phyloP scores from a whole-genome alignment of 495 filamentous ascomycete species.

The Podospora sp. region DNA sequence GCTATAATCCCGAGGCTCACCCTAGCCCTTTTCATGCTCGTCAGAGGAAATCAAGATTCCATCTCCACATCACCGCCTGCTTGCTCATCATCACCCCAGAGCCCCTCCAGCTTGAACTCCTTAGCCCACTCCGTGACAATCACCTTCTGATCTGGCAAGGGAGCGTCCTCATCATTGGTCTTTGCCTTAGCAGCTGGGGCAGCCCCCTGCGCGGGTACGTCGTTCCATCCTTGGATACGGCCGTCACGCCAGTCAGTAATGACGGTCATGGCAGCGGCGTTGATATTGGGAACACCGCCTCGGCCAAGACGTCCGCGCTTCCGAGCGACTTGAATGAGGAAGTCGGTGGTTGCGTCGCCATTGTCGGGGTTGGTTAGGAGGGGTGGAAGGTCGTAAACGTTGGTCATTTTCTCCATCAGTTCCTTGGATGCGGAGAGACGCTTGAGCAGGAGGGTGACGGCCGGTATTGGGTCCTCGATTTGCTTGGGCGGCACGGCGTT shows the following conservation, averaged over 20 bases:
- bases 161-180: constrained; percentile 33
- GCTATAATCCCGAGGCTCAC: not conserved
- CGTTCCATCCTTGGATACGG: constrained; percentile 89
- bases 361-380: constrained; percentile 61
- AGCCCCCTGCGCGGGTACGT: constrained; percentile 67
- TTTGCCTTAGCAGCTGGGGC: constrained; percentile 32
- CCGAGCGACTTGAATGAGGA: constrained; percentile 89
- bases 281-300: constrained; percentile 85
- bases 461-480: constrained; percentile 87
- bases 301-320: constrained; percentile 89
- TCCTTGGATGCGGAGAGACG: constrained; percentile 72
- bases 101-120: constrained; percentile 92
- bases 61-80: constrained; percentile 37
- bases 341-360: constrained; percentile 84
- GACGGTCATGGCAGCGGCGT: constrained; percentile 86
- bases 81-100: constrained; percentile 69
- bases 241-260: constrained; percentile 96
- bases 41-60: constrained; percentile 14
- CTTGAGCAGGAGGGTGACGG: constrained; percentile 77
- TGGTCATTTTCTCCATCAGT: constrained; percentile 72
- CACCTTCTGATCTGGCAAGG: constrained; percentile 70
- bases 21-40: not conserved
- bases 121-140: constrained; percentile 92
- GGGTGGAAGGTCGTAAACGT: constrained; percentile 78
- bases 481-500: constrained; percentile 93